These are phyloP conservation scores for Beauveria brongniartii DNA, from an alignment of 2,329 filamentous ascomycete genomes.

Conservation along the genomic window DNA sequence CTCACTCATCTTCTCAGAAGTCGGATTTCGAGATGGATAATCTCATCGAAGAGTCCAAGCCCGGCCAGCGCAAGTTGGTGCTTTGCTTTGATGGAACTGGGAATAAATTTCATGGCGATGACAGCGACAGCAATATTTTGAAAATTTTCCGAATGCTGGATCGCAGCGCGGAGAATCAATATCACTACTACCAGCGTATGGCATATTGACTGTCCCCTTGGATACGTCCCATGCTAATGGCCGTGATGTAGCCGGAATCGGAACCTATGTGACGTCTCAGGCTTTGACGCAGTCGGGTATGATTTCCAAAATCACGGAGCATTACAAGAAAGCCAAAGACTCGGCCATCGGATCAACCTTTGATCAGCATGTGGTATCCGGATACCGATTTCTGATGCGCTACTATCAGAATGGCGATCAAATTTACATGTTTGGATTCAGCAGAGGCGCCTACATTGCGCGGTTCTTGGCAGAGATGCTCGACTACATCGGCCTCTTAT, in stretches of 20 bases:
- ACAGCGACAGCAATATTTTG: slow-evolving; percentile 57
- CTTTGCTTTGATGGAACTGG: slow-evolving; percentile 58
- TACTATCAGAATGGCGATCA: slow-evolving; percentile 58
- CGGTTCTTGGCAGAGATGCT: slow-evolving; percentile 77
- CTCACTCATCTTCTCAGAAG: too few relatives aligned
- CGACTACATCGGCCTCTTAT: slow-evolving; percentile 70
- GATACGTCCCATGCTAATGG: neutral
- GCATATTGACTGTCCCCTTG: rapidly evolving
- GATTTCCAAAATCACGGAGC: slow-evolving; percentile 51
- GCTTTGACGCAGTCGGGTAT: slow-evolving; percentile 50
- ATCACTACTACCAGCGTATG: slow-evolving; percentile 55
- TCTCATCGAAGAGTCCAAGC: neutral
- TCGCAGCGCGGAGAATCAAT: slow-evolving; percentile 52
- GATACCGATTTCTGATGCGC: slow-evolving; percentile 72
- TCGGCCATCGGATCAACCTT: slow-evolving; percentile 74
- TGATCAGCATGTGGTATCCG: slow-evolving; percentile 74
- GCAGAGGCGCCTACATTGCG: slow-evolving; percentile 64
- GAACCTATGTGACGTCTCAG: slow-evolving; percentile 59
- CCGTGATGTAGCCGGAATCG: slow-evolving; percentile 50
- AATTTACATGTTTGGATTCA: slow-evolving; percentile 69
- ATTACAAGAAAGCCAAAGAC: slow-evolving; percentile 68
- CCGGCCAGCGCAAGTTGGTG: slow-evolving; percentile 38
- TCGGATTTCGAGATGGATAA: neutral
- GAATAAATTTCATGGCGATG: slow-evolving; percentile 55
- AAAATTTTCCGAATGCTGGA: slow-evolving; percentile 66